A percentile compares a stretch with the other conserved stretches of the same genome.
Conservation (phyloP, 306 rosid genomes). For the Delonix regia region DNA sequence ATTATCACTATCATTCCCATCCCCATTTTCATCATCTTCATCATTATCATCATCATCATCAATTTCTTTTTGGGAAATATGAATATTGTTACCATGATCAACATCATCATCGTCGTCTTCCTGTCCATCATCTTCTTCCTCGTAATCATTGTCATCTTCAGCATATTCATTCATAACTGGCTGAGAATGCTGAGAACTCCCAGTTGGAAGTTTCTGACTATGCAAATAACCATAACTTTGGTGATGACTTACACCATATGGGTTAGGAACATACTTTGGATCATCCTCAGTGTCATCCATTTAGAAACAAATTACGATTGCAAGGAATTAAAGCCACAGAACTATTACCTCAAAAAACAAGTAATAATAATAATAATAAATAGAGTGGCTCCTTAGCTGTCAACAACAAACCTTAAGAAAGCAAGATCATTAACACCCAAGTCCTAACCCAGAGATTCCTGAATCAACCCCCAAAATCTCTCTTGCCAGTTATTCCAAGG, state of each 20-base stretch:
- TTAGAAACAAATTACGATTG: conserved; percentile 29
- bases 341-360: background rate
- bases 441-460: background rate
- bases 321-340: conserved; percentile 33
- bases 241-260: conserved; percentile 50
- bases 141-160: conserved; percentile 53
- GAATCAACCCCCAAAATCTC: conserved; percentile 10
- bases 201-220: conserved; percentile 43
- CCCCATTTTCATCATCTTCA: conserved; percentile 44
- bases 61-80: conserved; percentile 36
- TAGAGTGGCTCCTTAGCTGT: conserved; percentile 14
- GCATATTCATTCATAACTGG: conserved; percentile 43
- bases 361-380: too few species aligned
- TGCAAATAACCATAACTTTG: conserved; percentile 56
- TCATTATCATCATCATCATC: conserved; percentile 28
- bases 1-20: conserved; percentile 47
- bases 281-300: conserved; percentile 87
- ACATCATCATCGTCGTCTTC: conserved; percentile 28
- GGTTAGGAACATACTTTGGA: conserved; percentile 52
- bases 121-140: conserved; percentile 53
- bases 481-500: background rate
- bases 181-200: conserved; percentile 51
- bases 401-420: conserved; percentile 25
- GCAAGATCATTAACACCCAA: background rate
- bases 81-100: conserved; percentile 51